phyloP scores from a whole-genome alignment of 805 yeast species.

The Candida schatavii region DNA sequence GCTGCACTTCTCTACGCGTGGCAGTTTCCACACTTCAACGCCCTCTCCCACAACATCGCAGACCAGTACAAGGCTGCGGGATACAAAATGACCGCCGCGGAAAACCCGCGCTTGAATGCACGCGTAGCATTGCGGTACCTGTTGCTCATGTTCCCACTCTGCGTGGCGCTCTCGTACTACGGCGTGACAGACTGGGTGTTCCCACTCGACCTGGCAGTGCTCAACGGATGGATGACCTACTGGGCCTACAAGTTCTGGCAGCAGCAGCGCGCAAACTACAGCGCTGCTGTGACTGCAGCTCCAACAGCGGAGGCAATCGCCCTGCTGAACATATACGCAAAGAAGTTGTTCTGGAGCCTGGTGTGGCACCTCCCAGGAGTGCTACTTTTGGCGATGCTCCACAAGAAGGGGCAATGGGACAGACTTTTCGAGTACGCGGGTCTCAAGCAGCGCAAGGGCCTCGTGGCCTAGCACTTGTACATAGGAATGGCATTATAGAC shows the following conservation, averaged over 20 bases:
- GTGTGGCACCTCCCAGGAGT: constrained; percentile 93
- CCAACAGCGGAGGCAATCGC: constrained; percentile 56
- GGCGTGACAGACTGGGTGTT: constrained; percentile 82
- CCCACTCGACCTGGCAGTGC: constrained; percentile 72
- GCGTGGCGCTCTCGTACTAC: constrained; percentile 75
- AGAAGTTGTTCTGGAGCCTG: constrained; percentile 88
- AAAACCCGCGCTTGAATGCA: constrained; percentile 87
- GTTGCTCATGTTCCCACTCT: constrained; percentile 88
- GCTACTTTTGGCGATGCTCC: constrained; percentile 86
- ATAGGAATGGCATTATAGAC: too few species aligned
- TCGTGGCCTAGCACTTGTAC: too few species aligned
- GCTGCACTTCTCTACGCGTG: constrained; percentile 91
- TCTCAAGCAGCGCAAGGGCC: not conserved
- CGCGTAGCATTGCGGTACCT: constrained; percentile 91
- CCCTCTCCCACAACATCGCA: constrained; percentile 83
- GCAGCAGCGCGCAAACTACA: constrained; percentile 67
- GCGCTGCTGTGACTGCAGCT: constrained; percentile 23
- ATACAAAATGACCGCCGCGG: constrained; percentile 95
- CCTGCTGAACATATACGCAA: constrained; percentile 67
- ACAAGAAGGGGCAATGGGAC: constrained; percentile 95
- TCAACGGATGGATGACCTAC: constrained; percentile 83
- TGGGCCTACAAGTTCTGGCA: constrained; percentile 82
- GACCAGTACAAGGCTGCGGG: constrained; percentile 91
- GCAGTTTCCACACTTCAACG: constrained; percentile 98
- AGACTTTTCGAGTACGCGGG: constrained; percentile 33